Evolutionary conservation across 805 yeast species (phyloP), one percentile per base, ranked within the genome.

Genomic region (Ogataea degrootiae): DNA sequence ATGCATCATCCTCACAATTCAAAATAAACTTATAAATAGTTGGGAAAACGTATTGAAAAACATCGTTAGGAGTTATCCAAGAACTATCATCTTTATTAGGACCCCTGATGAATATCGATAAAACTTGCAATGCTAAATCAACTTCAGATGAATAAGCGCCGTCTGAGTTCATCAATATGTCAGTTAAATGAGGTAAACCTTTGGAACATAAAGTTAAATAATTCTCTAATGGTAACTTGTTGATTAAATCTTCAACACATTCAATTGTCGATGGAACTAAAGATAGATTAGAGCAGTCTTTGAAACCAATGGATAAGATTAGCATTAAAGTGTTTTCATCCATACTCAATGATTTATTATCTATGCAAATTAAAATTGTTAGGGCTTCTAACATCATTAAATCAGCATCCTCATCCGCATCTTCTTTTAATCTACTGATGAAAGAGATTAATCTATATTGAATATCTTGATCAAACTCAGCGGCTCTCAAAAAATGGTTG

Each of bases 381-480:
- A 87, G 64, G 0, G 85, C 76, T 60, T 90, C 96, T 12, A 87
- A 73, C 38, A 91, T 65, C 41, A 85, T 73, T 1, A 90, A 78
- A 34, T 86, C 80, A 0, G 96, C 77, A 57, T 91, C 98, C 41
- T 88, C 96, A 40, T 82, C 86, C 0, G 94, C 77, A 1, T 79
- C 84, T 1, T 74, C 76, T 3, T 76, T 59, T 9, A 92, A 63
- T 2, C 73, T 62, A 3, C 62, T 58, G 11, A 82, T 72, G 0
- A 79, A 52, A 1, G 53, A 41, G 35, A 77, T 47, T 26, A 68
- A 47, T 15, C 49, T 46, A 15, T 41, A 38, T 45, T 68, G 72
- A 36, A 62, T 59, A 2, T 54, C 58, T 8, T 26, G 14, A 39
- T 48, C 55, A 50, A 68, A 59, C 36, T 57, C 43, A 8, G 52